Evolutionary conservation across 2,329 filamentous ascomycete species (phyloP), one percentile per base, ranked within the genome.

Genomic region (Fusarium concolor): DNA sequence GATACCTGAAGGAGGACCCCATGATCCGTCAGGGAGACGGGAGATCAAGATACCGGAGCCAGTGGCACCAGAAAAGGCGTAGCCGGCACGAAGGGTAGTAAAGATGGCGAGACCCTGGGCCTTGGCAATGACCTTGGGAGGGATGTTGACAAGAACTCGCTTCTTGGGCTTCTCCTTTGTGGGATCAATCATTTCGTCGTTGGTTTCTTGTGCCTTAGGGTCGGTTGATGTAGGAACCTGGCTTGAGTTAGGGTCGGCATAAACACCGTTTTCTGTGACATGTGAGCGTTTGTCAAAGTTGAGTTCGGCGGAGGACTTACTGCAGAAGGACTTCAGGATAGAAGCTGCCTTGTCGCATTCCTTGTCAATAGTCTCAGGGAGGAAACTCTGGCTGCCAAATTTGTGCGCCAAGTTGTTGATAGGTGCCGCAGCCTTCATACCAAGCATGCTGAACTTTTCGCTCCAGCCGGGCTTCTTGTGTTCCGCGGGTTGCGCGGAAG

Each of bases 261-360:
- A 84, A 67, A 87, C 84, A 42, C 85, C 85, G 50, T 86, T 84
- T 76, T 84, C 83, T 86, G 58, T 14, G 20, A 6, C 8, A 46
- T 52, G 49, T 68, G 26, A 70, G 69, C 37, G 15, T 24, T 18
- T 20, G 33, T 14, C 12, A 31, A 31, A 10, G 0, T 2, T 3
- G 17, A 31, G 11, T n/a, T 5, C 2, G 4, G 2, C n/a, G 5
- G 11, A 1, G 12, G 3, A 78, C 89, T 74, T 84, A 92, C 90
- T 96, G 84, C 93, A 97, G 79, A 97, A 97, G 67, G 89, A 92
- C 75, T 87, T 88, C 26, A 97, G 78, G 46, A 97, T 97, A 14
- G 92, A 84, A 33, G 94, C 93, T 1, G 93, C 93, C 82, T 97
- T 97, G 79, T 97, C 93, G 71, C 91, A 92, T 81, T 97, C 94